Evolutionary conservation across 73 alveolate genomes (phyloP), one percentile per base, ranked within the genome.

Genomic region (Blepharisma stoltei): DNA sequence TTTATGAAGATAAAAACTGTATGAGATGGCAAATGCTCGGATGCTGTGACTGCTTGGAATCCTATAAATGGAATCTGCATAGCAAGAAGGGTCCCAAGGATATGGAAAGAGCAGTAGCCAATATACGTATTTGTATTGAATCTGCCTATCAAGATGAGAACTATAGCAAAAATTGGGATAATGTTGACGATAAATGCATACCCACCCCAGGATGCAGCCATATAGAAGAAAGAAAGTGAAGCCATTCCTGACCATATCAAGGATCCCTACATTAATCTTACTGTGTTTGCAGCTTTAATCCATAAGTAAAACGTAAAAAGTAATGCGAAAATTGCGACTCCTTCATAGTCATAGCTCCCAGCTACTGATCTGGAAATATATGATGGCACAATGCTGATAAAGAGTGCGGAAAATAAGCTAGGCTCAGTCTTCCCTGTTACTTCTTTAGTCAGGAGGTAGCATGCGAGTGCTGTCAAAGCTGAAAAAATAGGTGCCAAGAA

Each of bases 291-390:
- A 70, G 97, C 84, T 78, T 90, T 92, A 43, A 92, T 83, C 92
- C 80, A 92, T 55, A 88, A 81, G 69, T 87, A 92, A 80, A 92
- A 92, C 6, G 98, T 87, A 82, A 90, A 84, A 41, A 92, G 89
- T 54, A 92, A 78, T 7, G 98, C 98, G 54, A 93, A 90, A 48
- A 92, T 92, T 18, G 98, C 92, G 21, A 92, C 97, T 53, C 94
- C 98, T 90, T 92, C 98, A 80, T 92, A 87, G 89, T 97, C 99
- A 85, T 97, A 97, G 68, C 98, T 90, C 23, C 99, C 99, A 6
- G 99, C 99, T 5, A 97, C 99, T 18, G 87, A 77, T 85, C 99
- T 87, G n/a, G 98, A 92, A 82, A 97, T 95, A 85, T 95, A 95
- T 41, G 97, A 89, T 20, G 99, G 99, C 6, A 93, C 98, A 55